These are phyloP conservation scores for Astrothelium macrocarpum DNA, from an alignment of 495 filamentous ascomycete genomes.

Conservation along the genomic window DNA sequence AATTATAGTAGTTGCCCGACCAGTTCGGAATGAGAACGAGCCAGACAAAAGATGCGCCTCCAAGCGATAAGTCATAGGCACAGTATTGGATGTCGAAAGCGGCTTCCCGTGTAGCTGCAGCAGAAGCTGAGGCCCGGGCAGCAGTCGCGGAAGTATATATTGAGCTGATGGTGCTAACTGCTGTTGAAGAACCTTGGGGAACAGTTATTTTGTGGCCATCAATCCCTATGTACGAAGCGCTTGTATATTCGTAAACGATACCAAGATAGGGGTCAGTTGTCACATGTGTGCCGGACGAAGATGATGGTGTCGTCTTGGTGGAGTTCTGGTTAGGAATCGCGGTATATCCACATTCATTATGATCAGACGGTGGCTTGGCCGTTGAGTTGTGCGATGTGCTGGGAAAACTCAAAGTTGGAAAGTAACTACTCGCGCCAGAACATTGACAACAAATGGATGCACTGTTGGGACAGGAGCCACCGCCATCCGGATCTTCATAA, in stretches of 20 bases:
- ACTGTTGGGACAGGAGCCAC: not conserved
- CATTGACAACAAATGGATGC: not conserved
- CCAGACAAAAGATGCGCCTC: not conserved
- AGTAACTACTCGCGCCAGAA: not conserved
- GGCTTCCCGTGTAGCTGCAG: not conserved
- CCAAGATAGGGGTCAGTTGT: not conserved
- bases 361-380: not conserved
- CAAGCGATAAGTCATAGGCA: not conserved
- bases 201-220: not conserved
- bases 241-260: not conserved
- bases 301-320: not conserved
- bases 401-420: not conserved
- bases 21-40: not conserved
- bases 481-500: not conserved
- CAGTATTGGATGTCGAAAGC: not conserved
- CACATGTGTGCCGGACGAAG: not conserved
- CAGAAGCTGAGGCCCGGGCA: not conserved
- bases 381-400: no score
- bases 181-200: not conserved
- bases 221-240: not conserved
- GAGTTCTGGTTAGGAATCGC: not conserved
- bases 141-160: not conserved
- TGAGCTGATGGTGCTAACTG: not conserved
- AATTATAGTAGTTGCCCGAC: not conserved
- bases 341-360: constrained; percentile 1